Evolutionary conservation across 805 yeast genomes (phyloP), one percentile per base, ranked within the genome.

Genomic region (Peterozyma xylosa): DNA sequence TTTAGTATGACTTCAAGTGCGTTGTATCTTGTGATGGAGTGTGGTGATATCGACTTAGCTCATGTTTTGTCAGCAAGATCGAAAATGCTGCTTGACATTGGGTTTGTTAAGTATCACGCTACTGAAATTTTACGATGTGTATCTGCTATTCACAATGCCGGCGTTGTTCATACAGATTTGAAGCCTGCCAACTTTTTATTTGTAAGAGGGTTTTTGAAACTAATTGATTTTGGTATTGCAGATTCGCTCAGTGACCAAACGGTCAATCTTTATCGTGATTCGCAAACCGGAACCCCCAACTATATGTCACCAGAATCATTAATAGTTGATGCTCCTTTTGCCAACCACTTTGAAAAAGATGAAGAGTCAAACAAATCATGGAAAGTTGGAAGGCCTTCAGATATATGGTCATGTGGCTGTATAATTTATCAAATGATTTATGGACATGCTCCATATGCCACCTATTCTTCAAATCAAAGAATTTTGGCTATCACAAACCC

Each of bases 271-370:
- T 90, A 90, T 57, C 73, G 97, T 46, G 95, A 87, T 47, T 76
- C 88, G 5, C 96, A 88, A 58, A 83, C 89, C 42, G 99, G 99
- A 4, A 91, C 99, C 0, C 96, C 96, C 2, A 88, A 86, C 59
- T 93, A 91, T 60, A 93, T 91, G 98, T 96, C 99, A 0, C 99
- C 99, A 0, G 99, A 91, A 61, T 86, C 97, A 0, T 65, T 91
- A 47, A 71, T 83, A 38, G 95, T 84, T 60, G 27, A 21, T 21
- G 7, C 27, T 7, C 27, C 27, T 21, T 21, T 21, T 21, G 77
- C 70, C 47, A 70, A 67, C 42, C 49, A 51, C 30, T 50, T 56
- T 11, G 18, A 65, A 29, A 47, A 40, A 30, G 16, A 41, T 30
- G 35, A 39, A 6, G 44, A 53, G 11, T 50, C 44, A 9, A 27